Base-by-base conservation (phyloP, 139 green algal species). In the Zygnema cylindricum region DNA sequence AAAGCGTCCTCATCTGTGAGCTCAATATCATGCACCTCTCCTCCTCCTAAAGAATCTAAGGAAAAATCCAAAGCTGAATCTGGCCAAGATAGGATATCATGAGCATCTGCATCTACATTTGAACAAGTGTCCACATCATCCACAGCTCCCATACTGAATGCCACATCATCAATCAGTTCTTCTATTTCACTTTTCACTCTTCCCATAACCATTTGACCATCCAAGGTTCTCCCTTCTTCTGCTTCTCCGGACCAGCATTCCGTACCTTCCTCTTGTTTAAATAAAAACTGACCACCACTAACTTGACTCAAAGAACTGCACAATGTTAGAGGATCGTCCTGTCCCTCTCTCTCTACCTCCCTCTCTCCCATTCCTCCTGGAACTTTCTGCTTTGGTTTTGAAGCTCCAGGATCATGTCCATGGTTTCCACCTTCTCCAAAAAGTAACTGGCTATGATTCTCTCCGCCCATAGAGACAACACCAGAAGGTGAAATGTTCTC, bases 1-100 rank as follows among this genome's bases (percentile, higher is more conserved):
- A 36, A 2, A 2, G 42, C 81, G 7, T 87, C 81, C 43, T 82
- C 41, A 2, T 87, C 81, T 49, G 38, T 69, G 43, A 87, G 81
- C 81, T 82, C 81, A 63, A 33, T 35, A 16, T 82, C 30, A 16
- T 87, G 81, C 35, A 87, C 40, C 7, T 87, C 81, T 7, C 43
- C 81, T 7, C 43, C 81, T 2, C 38, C 81, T 21, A 87, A 32
- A 25, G 81, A 82, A 21, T 82, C 40, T 33, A 84, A 33, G 21
- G 36, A 54, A 11, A 79, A 43, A 11, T 79, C 71, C 7, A 79
- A 16, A 11, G 71, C 38, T 63, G 49, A 63, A 16, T 79, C 71
- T 3, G 38, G 71, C 38, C 36, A 43, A 25, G 38, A 43, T 7
- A 79, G 38, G 71, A 41, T 3, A 16, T 79, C 71, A 11, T 41